Evolutionary conservation across 306 rosid genomes (phyloP).

Genomic region (Vicia faba): DNA sequence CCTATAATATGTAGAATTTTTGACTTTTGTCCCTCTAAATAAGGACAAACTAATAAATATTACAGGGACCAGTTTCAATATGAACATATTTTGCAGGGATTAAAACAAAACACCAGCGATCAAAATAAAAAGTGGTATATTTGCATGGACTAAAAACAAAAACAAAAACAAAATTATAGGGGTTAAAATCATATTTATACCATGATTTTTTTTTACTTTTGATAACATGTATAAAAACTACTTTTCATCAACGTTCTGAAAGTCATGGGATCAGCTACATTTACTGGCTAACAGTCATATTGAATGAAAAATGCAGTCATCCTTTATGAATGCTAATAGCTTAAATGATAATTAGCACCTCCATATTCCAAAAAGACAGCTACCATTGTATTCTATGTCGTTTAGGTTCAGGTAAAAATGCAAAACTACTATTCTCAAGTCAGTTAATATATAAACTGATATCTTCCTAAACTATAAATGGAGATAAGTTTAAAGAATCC

Average conservation of each 20-base stretch:
- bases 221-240: slow-evolving; percentile 13
- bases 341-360: slow-evolving; percentile 1
- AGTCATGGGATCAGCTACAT: slow-evolving; percentile 10
- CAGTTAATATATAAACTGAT: slow-evolving; percentile 16
- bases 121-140: background rate
- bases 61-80: background rate
- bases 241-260: slow-evolving; percentile 7
- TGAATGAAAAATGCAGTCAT: slow-evolving; percentile 5
- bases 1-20: background rate
- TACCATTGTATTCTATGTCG: slow-evolving; percentile 8
- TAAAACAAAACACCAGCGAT: background rate
- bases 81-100: background rate
- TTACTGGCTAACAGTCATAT: background rate
- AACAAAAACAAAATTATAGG: too few relatives aligned
- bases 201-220: background rate
- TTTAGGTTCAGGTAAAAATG: background rate
- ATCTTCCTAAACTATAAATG: background rate
- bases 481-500: background rate
- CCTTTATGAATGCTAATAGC: background rate
- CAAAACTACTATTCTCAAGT: slow-evolving; percentile 21
- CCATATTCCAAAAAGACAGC: slow-evolving; percentile 5
- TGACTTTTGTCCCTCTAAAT: background rate
- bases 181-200: background rate
- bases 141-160: background rate
- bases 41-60: background rate